Conservation (phyloP, 2,329 filamentous ascomycete species). For the Exophiala calicioides region DNA sequence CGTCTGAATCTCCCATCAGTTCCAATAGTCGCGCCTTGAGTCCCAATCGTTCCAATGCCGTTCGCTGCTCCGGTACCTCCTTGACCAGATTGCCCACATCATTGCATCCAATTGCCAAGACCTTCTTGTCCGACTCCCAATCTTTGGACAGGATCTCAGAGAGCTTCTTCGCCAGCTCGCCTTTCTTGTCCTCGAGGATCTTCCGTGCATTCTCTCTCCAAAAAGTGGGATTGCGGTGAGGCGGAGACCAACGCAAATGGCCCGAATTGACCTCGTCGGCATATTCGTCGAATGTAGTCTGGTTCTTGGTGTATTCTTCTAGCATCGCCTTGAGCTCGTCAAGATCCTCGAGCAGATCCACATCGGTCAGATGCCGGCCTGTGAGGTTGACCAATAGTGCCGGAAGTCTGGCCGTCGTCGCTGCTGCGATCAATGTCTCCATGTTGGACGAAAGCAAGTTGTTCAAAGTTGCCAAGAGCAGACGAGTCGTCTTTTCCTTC, state of each 20-base stretch:
- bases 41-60: constrained; percentile 77
- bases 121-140: constrained; percentile 81
- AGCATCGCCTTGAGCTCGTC: constrained; percentile 63
- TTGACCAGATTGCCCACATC: constrained; percentile 87
- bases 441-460: constrained; percentile 79
- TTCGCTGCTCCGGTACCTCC: constrained; percentile 81
- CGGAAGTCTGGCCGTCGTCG: constrained; percentile 81
- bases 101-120: constrained; percentile 89
- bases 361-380: constrained; percentile 52
- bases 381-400: constrained; percentile 60
- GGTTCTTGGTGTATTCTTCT: constrained; percentile 77
- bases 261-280: constrained; percentile 82
- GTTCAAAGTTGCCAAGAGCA: constrained; percentile 83
- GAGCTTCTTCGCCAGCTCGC: constrained; percentile 74
- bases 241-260: constrained; percentile 88
- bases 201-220: constrained; percentile 89
- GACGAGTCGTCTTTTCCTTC: constrained; percentile 95
- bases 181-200: constrained; percentile 81
- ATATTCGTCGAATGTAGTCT: constrained; percentile 68
- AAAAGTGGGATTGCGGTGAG: constrained; percentile 81
- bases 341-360: constrained; percentile 52
- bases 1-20: constrained; percentile 85
- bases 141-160: constrained; percentile 82
- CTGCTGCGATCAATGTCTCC: constrained; percentile 71
- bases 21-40: constrained; percentile 89